phyloP scores from a whole-genome alignment of 108 stramenopile genomes.

The Nitzschia sp. region DNA sequence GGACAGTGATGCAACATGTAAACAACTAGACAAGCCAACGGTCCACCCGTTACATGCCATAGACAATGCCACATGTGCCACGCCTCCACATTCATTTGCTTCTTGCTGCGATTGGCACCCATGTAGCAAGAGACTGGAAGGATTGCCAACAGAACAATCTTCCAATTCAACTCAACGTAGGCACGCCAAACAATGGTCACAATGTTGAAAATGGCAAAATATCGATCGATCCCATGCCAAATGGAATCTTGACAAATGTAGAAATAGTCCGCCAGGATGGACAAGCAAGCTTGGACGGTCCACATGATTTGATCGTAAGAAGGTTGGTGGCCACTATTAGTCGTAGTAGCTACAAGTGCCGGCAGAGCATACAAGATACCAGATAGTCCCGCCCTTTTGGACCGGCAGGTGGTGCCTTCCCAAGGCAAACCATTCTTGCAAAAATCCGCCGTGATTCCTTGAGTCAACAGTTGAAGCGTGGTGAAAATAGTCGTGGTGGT shows the following conservation, averaged over 20 bases:
- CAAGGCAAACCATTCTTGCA: slow-evolving; percentile 26
- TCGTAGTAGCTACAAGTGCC: slow-evolving; percentile 2
- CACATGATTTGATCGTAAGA: slow-evolving; percentile 22
- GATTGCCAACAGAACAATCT: neutral
- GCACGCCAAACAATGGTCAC: neutral
- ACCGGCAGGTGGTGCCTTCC: slow-evolving; percentile 21
- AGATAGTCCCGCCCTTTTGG: slow-evolving; percentile 14
- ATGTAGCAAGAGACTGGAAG: slow-evolving; percentile 11
- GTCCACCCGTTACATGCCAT: slow-evolving; percentile 21
- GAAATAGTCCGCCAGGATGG: slow-evolving; percentile 29
- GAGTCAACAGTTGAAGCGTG: neutral
- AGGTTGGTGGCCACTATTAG: neutral
- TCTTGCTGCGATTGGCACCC: slow-evolving; percentile 21
- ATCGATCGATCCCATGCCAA: slow-evolving; percentile 30
- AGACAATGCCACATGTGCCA: slow-evolving; percentile 23
- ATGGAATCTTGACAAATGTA: slow-evolving; percentile 12
- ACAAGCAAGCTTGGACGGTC: slow-evolving; percentile 18
- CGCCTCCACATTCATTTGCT: slow-evolving; percentile 1
- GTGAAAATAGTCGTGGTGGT: neutral
- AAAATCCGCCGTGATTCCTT: slow-evolving; percentile 18
- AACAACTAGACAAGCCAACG: neutral
- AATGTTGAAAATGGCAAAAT: slow-evolving; percentile 14
- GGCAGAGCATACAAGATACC: slow-evolving; percentile 23
- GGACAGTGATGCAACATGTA: slow-evolving; percentile 11
- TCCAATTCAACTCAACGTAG: neutral